Base-by-base conservation (phyloP, 495 filamentous ascomycete genomes). In the Tuber melanosporum region DNA sequence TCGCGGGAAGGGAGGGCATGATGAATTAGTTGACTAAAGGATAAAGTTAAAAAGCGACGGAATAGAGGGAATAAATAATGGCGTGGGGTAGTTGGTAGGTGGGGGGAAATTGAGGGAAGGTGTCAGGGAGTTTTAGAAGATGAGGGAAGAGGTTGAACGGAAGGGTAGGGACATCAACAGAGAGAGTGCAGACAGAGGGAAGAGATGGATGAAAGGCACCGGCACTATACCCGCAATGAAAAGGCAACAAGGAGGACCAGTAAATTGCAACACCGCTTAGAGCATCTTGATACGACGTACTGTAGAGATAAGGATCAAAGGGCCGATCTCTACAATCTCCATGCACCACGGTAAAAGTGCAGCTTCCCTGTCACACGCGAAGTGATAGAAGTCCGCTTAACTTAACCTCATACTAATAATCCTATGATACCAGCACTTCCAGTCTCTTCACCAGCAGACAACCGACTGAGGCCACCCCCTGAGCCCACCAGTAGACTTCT, bases 1-100 rank as follows among this genome's bases (percentile, higher is more conserved):
- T 94, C 44, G 87, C 73, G 22, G 90, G 91, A 46, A 92, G 86
- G 72, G 75, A 71, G n/a, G 84, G 74, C 36, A 75, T 26, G 82
- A 36, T 66, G n/a, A 10, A 26, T 70, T 32, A 14, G 26, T 46
- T 22, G 66, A 32, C 32, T 26, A 70, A 42, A 36, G 43, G 22
- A 41, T 66, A 19, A 36, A 19, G 36, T 70, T 39, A n/a, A 76
- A 42, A 41, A 41, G 9, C 3, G 71, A 49, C 22, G 36, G 43
- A 32, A 4, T n/a, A 26, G n/a, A 26, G 32, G 44, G 66, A 66
- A 39, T n/a, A 41, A 47, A n/a, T 45, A 32, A 43, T 9, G 62
- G 47, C 20, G 71, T 36, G 45, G 26, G 12, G 52, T 22, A 43
- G 49, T n/a, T n/a, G 42, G 62, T 76, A 39, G 19, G 12, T 47